Evolutionary conservation across 1,284 basidiomycete genomes (phyloP).

Genomic region (Neonothopanus nambi): DNA sequence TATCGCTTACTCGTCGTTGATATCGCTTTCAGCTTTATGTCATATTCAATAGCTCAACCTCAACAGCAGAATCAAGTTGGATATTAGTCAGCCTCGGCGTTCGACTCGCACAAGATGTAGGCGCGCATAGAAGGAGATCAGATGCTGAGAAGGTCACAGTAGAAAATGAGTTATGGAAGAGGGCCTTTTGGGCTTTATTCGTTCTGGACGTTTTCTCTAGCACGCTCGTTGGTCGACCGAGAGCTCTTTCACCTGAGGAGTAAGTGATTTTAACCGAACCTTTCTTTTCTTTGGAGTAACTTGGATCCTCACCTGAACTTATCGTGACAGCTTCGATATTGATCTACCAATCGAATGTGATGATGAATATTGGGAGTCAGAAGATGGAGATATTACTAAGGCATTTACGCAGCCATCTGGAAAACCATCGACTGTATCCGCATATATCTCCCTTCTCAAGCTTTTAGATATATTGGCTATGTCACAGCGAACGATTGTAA

Average conservation of each 20-base stretch:
- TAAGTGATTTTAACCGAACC: neutral
- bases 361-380: conserved; percentile 16
- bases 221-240: conserved; percentile 2
- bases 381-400: neutral
- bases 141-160: conserved; percentile 38
- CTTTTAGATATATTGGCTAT: conserved; percentile 11
- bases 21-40: conserved; percentile 29
- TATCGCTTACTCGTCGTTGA: neutral
- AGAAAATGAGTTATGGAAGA: conserved; percentile 27
- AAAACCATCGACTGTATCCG: conserved; percentile 5
- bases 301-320: neutral
- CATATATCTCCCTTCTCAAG: neutral
- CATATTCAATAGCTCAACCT: conserved; percentile 43
- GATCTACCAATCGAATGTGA: conserved; percentile 13
- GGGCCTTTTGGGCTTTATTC: conserved; percentile 9
- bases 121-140: conserved; percentile 24
- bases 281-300: neutral
- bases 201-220: neutral
- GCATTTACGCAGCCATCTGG: conserved; percentile 12
- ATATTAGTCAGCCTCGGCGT: conserved; percentile 54
- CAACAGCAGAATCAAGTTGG: conserved; percentile 54
- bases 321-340: conserved; percentile 6
- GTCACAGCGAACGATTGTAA: conserved; percentile 6
- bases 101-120: conserved; percentile 39
- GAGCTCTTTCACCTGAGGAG: conserved; percentile 9